Base-by-base conservation (phyloP, 129 eudicot species). In the Arctium lappa region DNA sequence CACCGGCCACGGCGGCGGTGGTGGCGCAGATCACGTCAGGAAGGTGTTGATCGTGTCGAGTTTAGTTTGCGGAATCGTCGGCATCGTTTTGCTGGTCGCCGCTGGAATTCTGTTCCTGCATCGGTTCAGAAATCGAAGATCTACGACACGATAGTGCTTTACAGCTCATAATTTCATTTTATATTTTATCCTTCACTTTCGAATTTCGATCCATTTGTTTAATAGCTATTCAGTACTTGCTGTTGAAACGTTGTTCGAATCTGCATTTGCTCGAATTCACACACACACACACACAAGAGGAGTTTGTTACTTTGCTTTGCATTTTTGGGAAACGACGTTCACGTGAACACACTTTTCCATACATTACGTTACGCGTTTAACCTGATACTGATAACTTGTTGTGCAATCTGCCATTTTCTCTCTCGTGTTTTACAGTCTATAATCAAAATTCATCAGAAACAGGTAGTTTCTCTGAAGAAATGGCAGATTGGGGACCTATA, bases 401-500 rank as follows among this genome's bases (percentile, higher is more conserved):
- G 66, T 50, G 13, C 42, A 69, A 63, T 65, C 16, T 42, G 30
- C 13, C 10, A 8, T 8, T 72, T 9, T 8, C 16, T 48, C 37
- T 8, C 22, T 5, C 56, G 3, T 33, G 44, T 42, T 15, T 33
- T 30, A 4, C 44, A 6, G 8, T 46, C 76, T 11, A 0, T 69
- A 8, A 60, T 37, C 44, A 39, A 39, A 63, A 73, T 40, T 5
- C 7, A 71, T 72, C 74, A 22, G 62, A 53, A n/a, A 22, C 16
- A 62, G 46, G 42, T 16, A 27, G 32, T 1, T 6, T 16, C 8
- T 7, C 31, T 5, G 75, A 31, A 71, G 30, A 36, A 81, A 92
- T 92, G 95, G 97, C 98, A 29, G 98, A 95, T 32, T 95, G 97
- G 98, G 97, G 97, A 6, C 98, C 98, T 2, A 89, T 94, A 36